Base-by-base conservation (phyloP, 2,329 filamentous ascomycete genomes). In the Cercospora beticola region DNA sequence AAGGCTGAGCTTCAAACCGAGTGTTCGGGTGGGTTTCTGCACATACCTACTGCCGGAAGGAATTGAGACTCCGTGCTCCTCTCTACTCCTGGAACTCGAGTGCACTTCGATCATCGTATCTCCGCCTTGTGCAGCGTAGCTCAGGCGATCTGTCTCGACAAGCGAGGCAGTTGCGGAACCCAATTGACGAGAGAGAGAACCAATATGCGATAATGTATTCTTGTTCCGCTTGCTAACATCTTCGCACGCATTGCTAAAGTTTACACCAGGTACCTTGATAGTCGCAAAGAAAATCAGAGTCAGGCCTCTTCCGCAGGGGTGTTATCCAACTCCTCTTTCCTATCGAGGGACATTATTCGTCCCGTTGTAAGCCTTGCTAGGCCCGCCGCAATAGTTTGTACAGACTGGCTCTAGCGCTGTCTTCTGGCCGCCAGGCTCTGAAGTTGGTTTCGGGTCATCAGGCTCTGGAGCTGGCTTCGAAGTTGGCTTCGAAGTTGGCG, bases 1-100 rank as follows among this genome's bases (percentile, higher is more conserved):
- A 59, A 59, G 56, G 56, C 56, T 59, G 56, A 59, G n/a, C 21
- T 16, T 36, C 56, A 59, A 28, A 16, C 49, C 49, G 49, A 54
- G 23, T 30, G 2, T 54, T 28, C 14, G 49, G 49, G 23, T 28
- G 23, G 7, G 1, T 28, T 14, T 54, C 18, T 54, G 49, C 21
- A 54, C 23, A 28, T 54, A 36, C 33, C 33, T 16, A 40, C 33
- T 40, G 33, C 33, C 33, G 5, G 33, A 40, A 40, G 5, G 33
- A 2, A 16, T 40, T 40, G 33, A 40, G 33, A 40, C 14, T 40
- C 33, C 14, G 14, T 40, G 33, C 33, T 40, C 33, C 5, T 40
- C 30, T 31, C 33, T 40, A 40, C 33, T 40, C 33, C 6, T 7
- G 14, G 33, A 40, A 16, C 33, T 16, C 33, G 14, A 40, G 12